A percentile compares a stretch with the other conserved stretches of the same genome.
Evolutionary conservation across 345 rosid species (phyloP).

Genomic region (Conringia planisiliqua): DNA sequence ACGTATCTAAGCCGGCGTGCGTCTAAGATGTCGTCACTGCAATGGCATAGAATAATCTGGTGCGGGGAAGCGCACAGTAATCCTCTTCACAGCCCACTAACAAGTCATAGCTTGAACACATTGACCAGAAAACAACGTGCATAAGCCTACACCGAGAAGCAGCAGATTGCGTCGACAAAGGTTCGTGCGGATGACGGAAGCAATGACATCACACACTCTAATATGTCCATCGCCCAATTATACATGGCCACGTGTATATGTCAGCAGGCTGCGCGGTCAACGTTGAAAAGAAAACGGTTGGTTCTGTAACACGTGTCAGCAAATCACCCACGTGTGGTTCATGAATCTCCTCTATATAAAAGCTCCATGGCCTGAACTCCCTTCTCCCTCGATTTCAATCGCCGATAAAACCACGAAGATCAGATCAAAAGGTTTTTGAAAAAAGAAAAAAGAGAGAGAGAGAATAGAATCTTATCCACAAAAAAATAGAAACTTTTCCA

Average conservation of each 20-base stretch:
- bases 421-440: not conserved
- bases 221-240: not conserved
- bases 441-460: too few species aligned
- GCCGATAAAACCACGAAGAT: not conserved
- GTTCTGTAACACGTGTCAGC: constrained; percentile 21
- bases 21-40: constrained; percentile 1
- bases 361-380: not conserved
- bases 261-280: constrained; percentile 25
- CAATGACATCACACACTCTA: constrained; percentile 28
- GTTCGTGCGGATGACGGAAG: constrained; percentile 33
- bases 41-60: not conserved
- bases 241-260: not conserved
- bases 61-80: constrained; percentile 15
- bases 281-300: constrained; percentile 28
- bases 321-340: constrained; percentile 13
- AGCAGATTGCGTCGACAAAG: not conserved
- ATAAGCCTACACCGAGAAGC: constrained; percentile 10
- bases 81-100: not conserved
- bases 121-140: not conserved
- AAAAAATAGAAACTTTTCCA: not conserved
- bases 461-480: not conserved
- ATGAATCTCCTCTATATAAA: constrained; percentile 22
- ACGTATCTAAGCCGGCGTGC: not conserved
- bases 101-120: not conserved
- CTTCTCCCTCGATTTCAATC: constrained; percentile 16